phyloP scores from a whole-genome alignment of 2,329 filamentous ascomycete genomes.

The Neofusicoccum parvum region DNA sequence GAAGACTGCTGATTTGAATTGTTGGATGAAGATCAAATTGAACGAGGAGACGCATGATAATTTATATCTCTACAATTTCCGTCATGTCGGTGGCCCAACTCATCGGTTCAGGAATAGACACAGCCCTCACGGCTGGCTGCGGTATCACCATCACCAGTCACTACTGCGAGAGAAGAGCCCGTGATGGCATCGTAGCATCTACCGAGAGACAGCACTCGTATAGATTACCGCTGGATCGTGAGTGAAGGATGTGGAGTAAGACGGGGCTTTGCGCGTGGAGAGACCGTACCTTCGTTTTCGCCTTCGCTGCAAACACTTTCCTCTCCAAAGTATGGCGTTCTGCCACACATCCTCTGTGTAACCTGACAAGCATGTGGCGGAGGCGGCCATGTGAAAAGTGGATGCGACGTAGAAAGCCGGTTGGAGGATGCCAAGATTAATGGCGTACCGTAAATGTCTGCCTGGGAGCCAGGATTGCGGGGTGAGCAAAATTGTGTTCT shows the following conservation, averaged over 20 bases:
- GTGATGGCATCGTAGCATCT: slow-evolving; percentile 14
- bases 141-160: not conserved
- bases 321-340: not conserved
- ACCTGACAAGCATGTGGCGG: not conserved
- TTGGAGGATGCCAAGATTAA: not conserved
- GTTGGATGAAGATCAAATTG: not conserved
- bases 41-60: not conserved
- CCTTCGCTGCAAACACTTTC: not conserved
- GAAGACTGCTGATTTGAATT: not conserved
- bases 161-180: not conserved
- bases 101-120: not conserved
- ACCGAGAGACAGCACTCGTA: slow-evolving; percentile 8
- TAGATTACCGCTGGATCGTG: not conserved
- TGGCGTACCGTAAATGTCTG: not conserved
- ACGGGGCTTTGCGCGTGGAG: slow-evolving; percentile 4
- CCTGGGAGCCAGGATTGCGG: not conserved
- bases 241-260: not conserved
- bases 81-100: not conserved
- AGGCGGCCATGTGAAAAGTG: not conserved
- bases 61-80: not conserved
- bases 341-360: not conserved
- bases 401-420: not conserved
- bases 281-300: not conserved
- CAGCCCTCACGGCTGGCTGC: not conserved
- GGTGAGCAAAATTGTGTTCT: not conserved